Percentiles rank a stretch among this genome's conserved stretches.
Conservation (phyloP, 257 asterid species). For the Linderniella brevidens region DNA sequence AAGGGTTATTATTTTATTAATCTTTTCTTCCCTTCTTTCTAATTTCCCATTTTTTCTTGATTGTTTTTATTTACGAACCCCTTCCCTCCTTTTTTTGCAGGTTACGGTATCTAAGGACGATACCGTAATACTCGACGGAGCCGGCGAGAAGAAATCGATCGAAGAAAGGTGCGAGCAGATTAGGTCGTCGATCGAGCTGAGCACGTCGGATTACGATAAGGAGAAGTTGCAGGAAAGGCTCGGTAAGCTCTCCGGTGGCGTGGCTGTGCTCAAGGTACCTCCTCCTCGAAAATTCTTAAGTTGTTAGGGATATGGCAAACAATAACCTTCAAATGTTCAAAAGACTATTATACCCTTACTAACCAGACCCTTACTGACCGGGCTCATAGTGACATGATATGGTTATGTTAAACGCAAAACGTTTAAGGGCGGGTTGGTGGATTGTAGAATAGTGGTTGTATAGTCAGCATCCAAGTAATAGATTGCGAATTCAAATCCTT, state of each 20-base stretch:
- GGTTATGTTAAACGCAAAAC: too few relatives aligned
- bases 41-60: not conserved
- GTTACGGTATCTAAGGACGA: constrained; percentile 86
- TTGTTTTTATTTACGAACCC: too few relatives aligned
- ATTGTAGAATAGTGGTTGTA: too few relatives aligned
- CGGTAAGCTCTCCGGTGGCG: constrained; percentile 94
- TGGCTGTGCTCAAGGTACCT: constrained; percentile 78
- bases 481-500: too few relatives aligned
- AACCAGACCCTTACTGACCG: too few relatives aligned
- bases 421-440: too few relatives aligned
- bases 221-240: constrained; percentile 91
- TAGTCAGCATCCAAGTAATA: too few relatives aligned
- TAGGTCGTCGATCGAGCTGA: constrained; percentile 52
- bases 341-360: too few relatives aligned
- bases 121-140: constrained; percentile 78
- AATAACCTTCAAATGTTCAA: too few relatives aligned
- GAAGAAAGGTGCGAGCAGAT: constrained; percentile 95
- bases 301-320: too few relatives aligned
- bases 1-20: constrained; percentile 37
- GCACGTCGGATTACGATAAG: constrained; percentile 87
- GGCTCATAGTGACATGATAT: too few relatives aligned
- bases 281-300: not conserved
- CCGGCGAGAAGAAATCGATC: constrained; percentile 68
- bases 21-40: not conserved
- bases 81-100: constrained; percentile 15